Evolutionary conservation across 345 rosid genomes (phyloP), one percentile per base, ranked within the genome.

Genomic region (Dipteronia dyeriana): DNA sequence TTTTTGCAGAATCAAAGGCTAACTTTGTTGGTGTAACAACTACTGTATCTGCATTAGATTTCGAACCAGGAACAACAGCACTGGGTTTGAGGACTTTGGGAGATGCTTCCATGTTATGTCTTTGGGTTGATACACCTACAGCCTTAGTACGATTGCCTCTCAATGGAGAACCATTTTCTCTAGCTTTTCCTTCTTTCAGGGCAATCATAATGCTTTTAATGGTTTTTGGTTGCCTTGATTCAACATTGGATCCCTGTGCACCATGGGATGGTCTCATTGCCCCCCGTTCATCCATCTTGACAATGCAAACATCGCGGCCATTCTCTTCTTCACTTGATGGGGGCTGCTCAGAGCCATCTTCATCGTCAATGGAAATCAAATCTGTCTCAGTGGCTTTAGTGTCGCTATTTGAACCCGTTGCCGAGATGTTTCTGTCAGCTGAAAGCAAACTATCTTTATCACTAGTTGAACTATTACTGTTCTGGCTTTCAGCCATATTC

Each of bases 401-500:
- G 59, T 83, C 85, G 7, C 85, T 82, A 49, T 79, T 85, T 69
- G 91, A 71, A 70, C 74, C 80, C 67, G 68, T 77, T 75, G 81
- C 74, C 53, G 79, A 68, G 47, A 76, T 66, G 65, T 73, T 84
- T 78, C 87, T 88, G 17, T 91, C 91, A 75, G 86, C 79, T 41
- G 90, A 89, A 78, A 80, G 90, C 80, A 89, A 85, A 86, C 92
- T 91, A 69, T 94, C 97, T 82, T 82, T 92, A 45, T 96, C 97
- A 39, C 93, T 87, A 75, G 87, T 78, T 68, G 99, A 94, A 70
- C 97, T 88, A 79, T 83, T 94, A 78, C 99, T 96, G 84, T 82
- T 94, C 76, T 90, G 97, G 86, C 99, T 96, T 86, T 91, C 97
- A 81, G 90, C 97, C 92, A 86, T 91, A 80, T 79, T 87, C 85